Evolutionary conservation across 2,329 filamentous ascomycete genomes (phyloP).

Genomic region (Volutella citrinella): DNA sequence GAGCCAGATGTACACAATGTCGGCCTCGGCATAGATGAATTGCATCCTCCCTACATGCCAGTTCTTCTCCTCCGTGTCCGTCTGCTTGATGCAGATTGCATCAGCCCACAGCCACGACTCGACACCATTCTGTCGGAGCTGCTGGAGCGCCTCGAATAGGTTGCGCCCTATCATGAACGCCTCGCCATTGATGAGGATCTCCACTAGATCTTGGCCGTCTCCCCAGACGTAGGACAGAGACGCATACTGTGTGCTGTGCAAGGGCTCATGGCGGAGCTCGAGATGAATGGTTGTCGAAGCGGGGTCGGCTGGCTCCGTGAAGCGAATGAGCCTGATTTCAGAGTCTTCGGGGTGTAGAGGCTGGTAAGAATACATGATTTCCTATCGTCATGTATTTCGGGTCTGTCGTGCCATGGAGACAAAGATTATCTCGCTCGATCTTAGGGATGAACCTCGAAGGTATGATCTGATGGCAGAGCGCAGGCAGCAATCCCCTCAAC

Average conservation of each 20-base stretch:
- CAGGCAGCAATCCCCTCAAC: too few relatives aligned
- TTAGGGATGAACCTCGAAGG: too few relatives aligned
- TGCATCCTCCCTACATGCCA: slow-evolving; percentile 17
- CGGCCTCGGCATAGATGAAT: slow-evolving; percentile 12
- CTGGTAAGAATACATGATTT: slow-evolving; percentile 4
- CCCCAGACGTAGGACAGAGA: slow-evolving; percentile 22
- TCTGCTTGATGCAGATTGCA: slow-evolving; percentile 20
- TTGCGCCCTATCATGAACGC: slow-evolving; percentile 5
- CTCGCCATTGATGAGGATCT: slow-evolving; percentile 5
- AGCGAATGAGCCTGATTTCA: slow-evolving; percentile 16
- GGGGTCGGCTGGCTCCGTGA: slow-evolving; percentile 2
- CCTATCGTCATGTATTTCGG: too few relatives aligned
- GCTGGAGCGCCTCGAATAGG: slow-evolving; percentile 9
- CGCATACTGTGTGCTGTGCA: slow-evolving; percentile 6
- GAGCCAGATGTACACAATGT: slow-evolving; percentile 17
- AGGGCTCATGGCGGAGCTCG: slow-evolving; percentile 8
- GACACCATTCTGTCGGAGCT: slow-evolving; percentile 3
- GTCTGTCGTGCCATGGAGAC: too few relatives aligned
- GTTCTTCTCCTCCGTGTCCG: slow-evolving; percentile 14
- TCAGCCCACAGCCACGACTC: slow-evolving; percentile 21
- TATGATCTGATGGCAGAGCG: too few relatives aligned
- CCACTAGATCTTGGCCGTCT: neutral
- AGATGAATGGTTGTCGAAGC: slow-evolving; percentile 4
- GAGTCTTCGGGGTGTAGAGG: slow-evolving; percentile 1
- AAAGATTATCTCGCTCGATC: too few relatives aligned